Evolutionary conservation across 176 grass and related monocot species (phyloP).

Genomic region (Musa schizocarpa): DNA sequence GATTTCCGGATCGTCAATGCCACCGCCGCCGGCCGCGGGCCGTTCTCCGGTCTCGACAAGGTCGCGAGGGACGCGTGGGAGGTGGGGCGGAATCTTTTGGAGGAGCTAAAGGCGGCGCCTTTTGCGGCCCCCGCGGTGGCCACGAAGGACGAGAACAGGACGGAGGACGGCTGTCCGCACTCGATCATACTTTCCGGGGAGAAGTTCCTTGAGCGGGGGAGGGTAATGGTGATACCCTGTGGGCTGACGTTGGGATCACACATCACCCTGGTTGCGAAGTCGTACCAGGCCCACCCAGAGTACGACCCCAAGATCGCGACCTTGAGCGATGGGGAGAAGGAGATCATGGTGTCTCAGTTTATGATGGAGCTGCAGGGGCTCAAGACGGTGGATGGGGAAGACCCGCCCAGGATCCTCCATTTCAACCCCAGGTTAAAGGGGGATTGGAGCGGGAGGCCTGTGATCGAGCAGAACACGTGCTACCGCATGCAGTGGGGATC

Average conservation of each 20-base stretch:
- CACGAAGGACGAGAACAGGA: not conserved
- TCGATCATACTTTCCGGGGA: slow-evolving; percentile 34
- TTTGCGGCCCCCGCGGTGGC: not conserved
- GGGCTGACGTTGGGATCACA: slow-evolving; percentile 83
- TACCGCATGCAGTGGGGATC: slow-evolving; percentile 93
- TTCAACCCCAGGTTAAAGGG: slow-evolving; percentile 91
- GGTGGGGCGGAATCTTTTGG: not conserved
- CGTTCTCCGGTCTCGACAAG: slow-evolving; percentile 2
- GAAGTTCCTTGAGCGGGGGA: slow-evolving; percentile 26
- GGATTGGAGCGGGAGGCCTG: slow-evolving; percentile 65
- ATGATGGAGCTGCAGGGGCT: slow-evolving; percentile 81
- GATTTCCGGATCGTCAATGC: not conserved
- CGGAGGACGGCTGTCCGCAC: slow-evolving; percentile 31
- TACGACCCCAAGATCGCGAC: slow-evolving; percentile 53
- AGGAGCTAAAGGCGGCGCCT: slow-evolving; percentile 4
- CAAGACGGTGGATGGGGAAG: slow-evolving; percentile 84
- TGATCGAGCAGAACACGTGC: slow-evolving; percentile 98
- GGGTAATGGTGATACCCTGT: slow-evolving; percentile 59
- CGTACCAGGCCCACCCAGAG: slow-evolving; percentile 34
- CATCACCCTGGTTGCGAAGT: slow-evolving; percentile 74
- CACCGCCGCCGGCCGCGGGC: not conserved
- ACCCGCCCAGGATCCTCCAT: slow-evolving; percentile 82
- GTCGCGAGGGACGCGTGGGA: slow-evolving; percentile 8
- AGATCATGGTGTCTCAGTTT: slow-evolving; percentile 88
- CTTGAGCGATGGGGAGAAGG: slow-evolving; percentile 35